Base-by-base conservation (phyloP, 495 filamentous ascomycete species). In the Pseudevernia furfuracea region DNA sequence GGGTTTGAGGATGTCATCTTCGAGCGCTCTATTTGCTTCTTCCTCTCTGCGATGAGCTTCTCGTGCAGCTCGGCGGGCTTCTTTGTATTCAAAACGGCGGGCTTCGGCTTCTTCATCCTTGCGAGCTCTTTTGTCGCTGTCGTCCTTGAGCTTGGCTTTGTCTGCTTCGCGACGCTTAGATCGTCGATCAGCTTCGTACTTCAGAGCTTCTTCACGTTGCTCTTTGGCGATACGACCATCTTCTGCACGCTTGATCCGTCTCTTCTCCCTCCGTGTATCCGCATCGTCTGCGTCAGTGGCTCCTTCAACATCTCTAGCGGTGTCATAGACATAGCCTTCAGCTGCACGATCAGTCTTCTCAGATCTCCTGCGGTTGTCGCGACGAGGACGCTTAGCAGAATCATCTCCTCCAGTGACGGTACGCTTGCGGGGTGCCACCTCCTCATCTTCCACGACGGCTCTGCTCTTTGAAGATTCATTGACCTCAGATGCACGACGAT, bases 181-280 rank as follows among this genome's bases (percentile, higher is more conserved):
- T 23, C 80, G 73, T 61, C 77, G 68, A 66, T 81, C 78, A 59
- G 81, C 79, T 4, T 72, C 76, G 48, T 67, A 39, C 77, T 78
- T n/a, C 72, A 76, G 15, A 66, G 64, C 61, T 67, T 70, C 48
- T 77, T 78, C 34, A 70, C 71, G 71, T 53, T 32, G 49, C 25
- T 53, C 49, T 32, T 53, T 30, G 74, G 36, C 78, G 72, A 61
- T 75, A 72, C 39, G 76, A 71, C 37, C 72, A 71, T 65, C 75
- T 73, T 56, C 74, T 32, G 74, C 73, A 59, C 75, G 77, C 34
- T 74, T 75, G 5, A 76, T 73, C 32, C 75, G 72, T 10, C 80
- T 72, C 72, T 81, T 74, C 73, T 82, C 75, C 79, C 82, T 67
- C 73, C 80, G 69, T 75, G 74, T 69, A 73, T 82, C 79, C 72